Base-by-base conservation (phyloP, 2,329 filamentous ascomycete genomes). In the Scytalidium lignicola region DNA sequence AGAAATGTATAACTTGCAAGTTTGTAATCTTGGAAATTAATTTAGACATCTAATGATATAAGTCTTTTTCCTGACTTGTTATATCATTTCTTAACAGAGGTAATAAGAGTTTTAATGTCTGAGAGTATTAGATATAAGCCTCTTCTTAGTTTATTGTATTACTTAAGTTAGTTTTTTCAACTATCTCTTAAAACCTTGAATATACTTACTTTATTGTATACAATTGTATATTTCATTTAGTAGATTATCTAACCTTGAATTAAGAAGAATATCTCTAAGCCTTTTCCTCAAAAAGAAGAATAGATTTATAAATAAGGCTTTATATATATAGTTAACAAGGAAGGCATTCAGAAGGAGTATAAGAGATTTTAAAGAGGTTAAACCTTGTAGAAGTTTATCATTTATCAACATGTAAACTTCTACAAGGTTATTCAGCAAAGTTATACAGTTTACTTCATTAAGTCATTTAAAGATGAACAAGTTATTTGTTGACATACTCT, bases 111-210 rank as follows among this genome's bases (percentile, higher is more conserved):
- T 51, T 32, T 9, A 59, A 39, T 4, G 51, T 55, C 23, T 56
- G 44, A 18, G 55, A 56, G 15, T 55, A 50, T 53, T 55, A 57
- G 2, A 47, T 29, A 51, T 56, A 49, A 3, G 56, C 51, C 22
- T 59, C 52, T 47, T 49, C 19, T 39, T 39, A 13, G 41, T 49
- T 57, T 40, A 47, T 54, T 58, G 42, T 18, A 26, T 10, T 6
- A 10, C 10, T 26, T 6, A 26, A 22, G 23, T 51, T 18, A 44
- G 43, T 10, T 10, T 10, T 29, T 17, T 15, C 17, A 19, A 20
- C 12, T 46, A 39, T 13, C 7, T 2, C n/a, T n/a, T n/a, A n/a
- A n/a, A n/a, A n/a, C n/a, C n/a, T n/a, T n/a, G n/a, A n/a, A n/a
- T n/a, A n/a, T 19, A 51, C 49, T 52, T 51, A 55, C 49, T 13